Percentiles rank a stretch among this genome's conserved stretches.
phyloP scores from a whole-genome alignment of 768 basidiomycete species.

The Cystobasidium ongulense region DNA sequence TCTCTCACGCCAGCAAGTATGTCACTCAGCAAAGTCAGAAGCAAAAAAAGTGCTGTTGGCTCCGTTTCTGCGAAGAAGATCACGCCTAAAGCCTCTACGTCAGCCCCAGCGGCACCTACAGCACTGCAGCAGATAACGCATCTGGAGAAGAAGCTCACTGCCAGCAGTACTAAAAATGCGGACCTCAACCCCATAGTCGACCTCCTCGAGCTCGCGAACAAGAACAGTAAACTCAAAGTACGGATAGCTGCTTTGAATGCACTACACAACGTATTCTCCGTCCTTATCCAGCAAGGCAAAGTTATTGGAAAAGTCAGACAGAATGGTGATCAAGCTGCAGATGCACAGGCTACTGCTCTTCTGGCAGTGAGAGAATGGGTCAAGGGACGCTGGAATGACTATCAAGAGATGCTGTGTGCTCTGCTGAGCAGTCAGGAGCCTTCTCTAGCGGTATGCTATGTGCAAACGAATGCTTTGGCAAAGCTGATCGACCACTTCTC shows the following conservation, averaged over 20 bases:
- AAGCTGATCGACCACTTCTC: constrained; percentile 9
- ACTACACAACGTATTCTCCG: constrained; percentile 66
- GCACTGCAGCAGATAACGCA: not conserved
- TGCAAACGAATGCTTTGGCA: not conserved
- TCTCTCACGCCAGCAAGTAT: not conserved
- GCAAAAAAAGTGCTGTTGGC: not conserved
- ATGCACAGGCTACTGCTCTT: constrained; percentile 53
- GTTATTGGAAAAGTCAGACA: constrained; percentile 48
- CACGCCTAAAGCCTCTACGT: constrained; percentile 45
- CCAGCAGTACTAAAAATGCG: constrained; percentile 49
- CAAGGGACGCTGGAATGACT: constrained; percentile 63
- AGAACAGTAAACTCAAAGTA: constrained; percentile 52
- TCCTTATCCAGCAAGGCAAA: constrained; percentile 56
- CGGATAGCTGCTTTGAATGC: constrained; percentile 72
- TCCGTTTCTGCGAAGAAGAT: constrained; percentile 10
- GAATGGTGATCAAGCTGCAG: constrained; percentile 19
- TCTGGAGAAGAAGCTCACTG: not conserved
- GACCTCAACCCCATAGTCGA: constrained; percentile 72
- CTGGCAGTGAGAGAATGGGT: constrained; percentile 60
- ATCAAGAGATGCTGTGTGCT: constrained; percentile 60
- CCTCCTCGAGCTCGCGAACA: constrained; percentile 56
- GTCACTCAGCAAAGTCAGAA: not conserved
- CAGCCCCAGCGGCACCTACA: constrained; percentile 49
- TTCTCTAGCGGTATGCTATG: constrained; percentile 35
- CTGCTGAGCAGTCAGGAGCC: constrained; percentile 71